phyloP scores from a whole-genome alignment of 306 rosid species.

The Cicer judaicum region DNA sequence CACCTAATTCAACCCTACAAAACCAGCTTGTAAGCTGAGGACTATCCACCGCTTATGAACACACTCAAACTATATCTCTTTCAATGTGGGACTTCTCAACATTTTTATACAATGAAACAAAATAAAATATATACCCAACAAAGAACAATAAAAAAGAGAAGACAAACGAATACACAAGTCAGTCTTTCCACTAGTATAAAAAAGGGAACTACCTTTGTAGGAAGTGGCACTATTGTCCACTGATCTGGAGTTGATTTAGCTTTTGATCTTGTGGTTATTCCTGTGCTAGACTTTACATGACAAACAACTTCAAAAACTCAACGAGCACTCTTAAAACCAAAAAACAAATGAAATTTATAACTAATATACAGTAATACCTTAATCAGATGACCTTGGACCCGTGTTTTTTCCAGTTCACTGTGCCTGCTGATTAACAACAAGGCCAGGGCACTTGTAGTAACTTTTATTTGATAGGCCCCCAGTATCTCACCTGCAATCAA shows the following conservation, averaged over 20 bases:
- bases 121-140: too few relatives aligned
- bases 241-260: conserved; percentile 90
- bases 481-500: conserved; percentile 78
- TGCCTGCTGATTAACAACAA: conserved; percentile 73
- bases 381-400: conserved; percentile 72
- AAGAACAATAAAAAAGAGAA: too few relatives aligned
- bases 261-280: conserved; percentile 88
- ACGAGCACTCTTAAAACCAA: conserved; percentile 32
- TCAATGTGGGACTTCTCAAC: too few relatives aligned
- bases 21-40: too few relatives aligned
- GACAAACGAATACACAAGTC: background rate
- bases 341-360: conserved; percentile 4
- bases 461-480: conserved; percentile 94
- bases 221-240: conserved; percentile 87
- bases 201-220: conserved; percentile 65
- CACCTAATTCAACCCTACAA: too few relatives aligned
- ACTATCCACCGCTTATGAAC: too few relatives aligned
- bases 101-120: too few relatives aligned
- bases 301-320: conserved; percentile 42
- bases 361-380: conserved; percentile 56
- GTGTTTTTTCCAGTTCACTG: conserved; percentile 62
- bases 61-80: too few relatives aligned
- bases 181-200: background rate
- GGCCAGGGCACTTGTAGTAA: conserved; percentile 89
- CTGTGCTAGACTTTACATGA: conserved; percentile 60